A percentile compares a stretch with the other conserved stretches of the same genome.
Evolutionary conservation across 495 filamentous ascomycete species (phyloP).

Genomic region (Lophium mytilinum): DNA sequence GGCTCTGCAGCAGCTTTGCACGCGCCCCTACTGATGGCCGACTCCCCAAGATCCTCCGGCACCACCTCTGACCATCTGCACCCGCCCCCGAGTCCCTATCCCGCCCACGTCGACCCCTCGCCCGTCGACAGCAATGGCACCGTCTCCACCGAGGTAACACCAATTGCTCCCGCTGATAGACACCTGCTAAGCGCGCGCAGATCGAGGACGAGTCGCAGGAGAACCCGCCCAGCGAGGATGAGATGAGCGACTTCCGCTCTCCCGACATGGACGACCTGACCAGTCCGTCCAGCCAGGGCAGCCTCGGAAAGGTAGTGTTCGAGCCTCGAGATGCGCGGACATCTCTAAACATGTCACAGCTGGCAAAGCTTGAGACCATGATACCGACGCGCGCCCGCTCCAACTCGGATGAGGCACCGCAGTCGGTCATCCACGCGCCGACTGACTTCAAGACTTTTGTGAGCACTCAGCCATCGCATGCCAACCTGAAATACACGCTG

Average conservation of each 20-base stretch:
- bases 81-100: constrained; percentile 32
- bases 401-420: constrained; percentile 61
- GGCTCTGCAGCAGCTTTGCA: background rate
- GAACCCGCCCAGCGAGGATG: constrained; percentile 31
- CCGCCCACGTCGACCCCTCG: constrained; percentile 53
- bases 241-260: constrained; percentile 31
- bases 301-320: constrained; percentile 22
- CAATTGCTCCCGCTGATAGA: constrained; percentile 26
- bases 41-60: constrained; percentile 27
- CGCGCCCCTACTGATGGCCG: constrained; percentile 12
- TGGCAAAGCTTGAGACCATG: constrained; percentile 53
- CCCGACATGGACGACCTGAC: constrained; percentile 27
- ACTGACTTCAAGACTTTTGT: constrained; percentile 72
- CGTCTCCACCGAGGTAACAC: constrained; percentile 37
- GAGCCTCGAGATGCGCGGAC: constrained; percentile 5
- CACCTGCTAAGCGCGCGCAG: constrained; percentile 27
- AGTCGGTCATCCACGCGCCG: constrained; percentile 84
- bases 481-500: constrained; percentile 1
- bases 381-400: constrained; percentile 42
- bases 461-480: constrained; percentile 32
- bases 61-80: constrained; percentile 23
- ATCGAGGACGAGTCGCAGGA: constrained; percentile 63
- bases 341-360: constrained; percentile 36
- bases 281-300: constrained; percentile 29
- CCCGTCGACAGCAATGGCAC: constrained; percentile 71